phyloP scores from a whole-genome alignment of 305 asterid species.

The Plantago lanceolata region DNA sequence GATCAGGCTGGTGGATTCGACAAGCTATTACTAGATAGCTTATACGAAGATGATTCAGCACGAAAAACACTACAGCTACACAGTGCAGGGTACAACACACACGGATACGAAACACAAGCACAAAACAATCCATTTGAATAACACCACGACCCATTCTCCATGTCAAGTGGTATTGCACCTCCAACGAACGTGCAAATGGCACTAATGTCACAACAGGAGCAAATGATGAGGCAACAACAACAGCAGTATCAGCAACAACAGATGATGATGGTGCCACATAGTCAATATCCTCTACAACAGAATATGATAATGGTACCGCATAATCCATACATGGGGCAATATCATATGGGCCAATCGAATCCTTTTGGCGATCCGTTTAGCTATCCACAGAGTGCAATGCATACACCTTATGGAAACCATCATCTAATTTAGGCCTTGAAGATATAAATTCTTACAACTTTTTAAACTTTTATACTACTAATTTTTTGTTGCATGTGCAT shows the following conservation, averaged over 20 bases:
- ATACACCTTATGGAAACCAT: conserved; percentile 33
- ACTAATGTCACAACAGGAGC: conserved; percentile 58
- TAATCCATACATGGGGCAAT: conserved; percentile 31
- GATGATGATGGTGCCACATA: conserved; percentile 28
- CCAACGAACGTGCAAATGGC: conserved; percentile 58
- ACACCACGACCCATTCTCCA: conserved; percentile 53
- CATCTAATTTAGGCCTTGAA: conserved; percentile 32
- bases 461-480: conserved; percentile 2
- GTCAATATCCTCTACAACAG: conserved; percentile 16
- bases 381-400: conserved; percentile 34
- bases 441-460: no score
- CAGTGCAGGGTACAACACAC: conserved; percentile 56
- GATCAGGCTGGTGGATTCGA: conserved; percentile 78
- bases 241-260: conserved; percentile 30
- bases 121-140: conserved; percentile 35
- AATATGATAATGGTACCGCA: conserved; percentile 33
- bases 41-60: conserved; percentile 66
- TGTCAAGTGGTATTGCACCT: conserved; percentile 52
- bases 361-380: conserved; percentile 52
- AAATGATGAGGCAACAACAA: conserved; percentile 32
- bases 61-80: conserved; percentile 61
- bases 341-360: conserved; percentile 29
- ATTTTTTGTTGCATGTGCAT: conserved; percentile 1
- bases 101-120: conserved; percentile 35
- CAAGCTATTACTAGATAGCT: conserved; percentile 68